phyloP scores from a whole-genome alignment of 306 rosid genomes.

The Cajanus cajan region DNA sequence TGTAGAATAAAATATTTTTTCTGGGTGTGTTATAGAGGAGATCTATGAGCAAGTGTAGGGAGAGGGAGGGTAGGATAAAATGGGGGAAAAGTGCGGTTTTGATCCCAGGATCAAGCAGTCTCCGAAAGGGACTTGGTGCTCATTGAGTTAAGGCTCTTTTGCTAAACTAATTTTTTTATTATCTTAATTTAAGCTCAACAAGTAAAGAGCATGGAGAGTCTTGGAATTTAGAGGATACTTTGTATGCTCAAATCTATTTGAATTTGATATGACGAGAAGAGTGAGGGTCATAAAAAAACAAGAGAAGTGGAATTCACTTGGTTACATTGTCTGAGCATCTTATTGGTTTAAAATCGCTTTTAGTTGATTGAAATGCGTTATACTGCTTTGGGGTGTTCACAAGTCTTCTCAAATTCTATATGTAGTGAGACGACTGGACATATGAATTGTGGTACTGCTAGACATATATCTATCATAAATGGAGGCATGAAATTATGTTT shows the following conservation, averaged over 20 bases:
- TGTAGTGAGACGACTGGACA: conserved; percentile 9
- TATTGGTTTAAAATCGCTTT: not conserved
- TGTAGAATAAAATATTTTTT: not conserved
- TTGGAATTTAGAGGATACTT: not conserved
- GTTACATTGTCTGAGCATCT: not conserved
- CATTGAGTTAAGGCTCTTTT: not conserved
- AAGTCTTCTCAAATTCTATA: conserved; percentile 17
- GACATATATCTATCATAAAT: not conserved
- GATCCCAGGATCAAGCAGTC: not conserved
- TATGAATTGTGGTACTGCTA: not conserved
- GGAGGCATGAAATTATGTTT: not conserved
- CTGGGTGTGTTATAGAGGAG: not conserved
- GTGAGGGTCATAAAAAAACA: not conserved
- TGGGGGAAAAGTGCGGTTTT: not conserved
- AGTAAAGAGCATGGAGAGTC: not conserved
- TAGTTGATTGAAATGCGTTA: conserved; percentile 16
- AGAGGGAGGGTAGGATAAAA: not conserved
- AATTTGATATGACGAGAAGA: not conserved
- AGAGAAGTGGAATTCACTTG: not conserved
- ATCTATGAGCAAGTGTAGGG: not conserved
- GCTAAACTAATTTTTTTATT: not conserved
- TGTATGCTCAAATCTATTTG: not conserved
- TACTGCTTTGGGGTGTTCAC: not conserved
- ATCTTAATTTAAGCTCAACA: not conserved
- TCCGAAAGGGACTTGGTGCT: no score